These are phyloP conservation scores for Knoxia roxburghii DNA, from an alignment of 257 asterid genomes.

Conservation along the genomic window DNA sequence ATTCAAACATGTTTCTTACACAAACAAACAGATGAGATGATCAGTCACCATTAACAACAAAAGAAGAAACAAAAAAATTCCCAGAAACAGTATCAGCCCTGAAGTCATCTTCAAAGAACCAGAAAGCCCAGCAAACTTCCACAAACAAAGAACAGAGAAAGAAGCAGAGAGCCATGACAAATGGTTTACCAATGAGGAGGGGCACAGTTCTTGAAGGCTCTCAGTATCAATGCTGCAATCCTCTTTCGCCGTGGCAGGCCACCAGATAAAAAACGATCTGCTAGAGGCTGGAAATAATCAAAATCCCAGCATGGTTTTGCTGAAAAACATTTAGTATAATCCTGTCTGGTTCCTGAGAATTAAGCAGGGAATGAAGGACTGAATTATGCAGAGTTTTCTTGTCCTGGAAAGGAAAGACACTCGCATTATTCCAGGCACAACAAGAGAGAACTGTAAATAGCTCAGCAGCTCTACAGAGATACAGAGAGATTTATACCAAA, in stretches of 20 bases:
- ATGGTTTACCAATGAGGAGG: too few relatives aligned
- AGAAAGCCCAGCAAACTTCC: too few relatives aligned
- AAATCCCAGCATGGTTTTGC: not conserved
- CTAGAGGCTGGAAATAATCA: not conserved
- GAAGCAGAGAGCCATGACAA: too few relatives aligned
- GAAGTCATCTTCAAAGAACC: not conserved
- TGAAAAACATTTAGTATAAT: not conserved
- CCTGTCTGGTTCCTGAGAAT: slow-evolving; percentile 5
- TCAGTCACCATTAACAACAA: too few relatives aligned
- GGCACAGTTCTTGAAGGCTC: too few relatives aligned
- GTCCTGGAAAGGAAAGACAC: slow-evolving; percentile 42
- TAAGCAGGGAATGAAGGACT: not conserved
- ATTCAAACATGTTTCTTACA: not conserved
- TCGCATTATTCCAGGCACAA: slow-evolving; percentile 26
- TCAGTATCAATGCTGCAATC: not conserved
- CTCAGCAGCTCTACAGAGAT: slow-evolving; percentile 4
- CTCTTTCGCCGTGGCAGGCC: not conserved
- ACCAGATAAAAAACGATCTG: not conserved
- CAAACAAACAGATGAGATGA: not conserved
- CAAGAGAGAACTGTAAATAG: slow-evolving; percentile 23
- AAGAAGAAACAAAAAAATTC: not conserved
- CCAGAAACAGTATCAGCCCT: not conserved
- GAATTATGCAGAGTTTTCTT: slow-evolving; percentile 5
- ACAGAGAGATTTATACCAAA: slow-evolving; percentile 25
- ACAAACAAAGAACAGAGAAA: too few relatives aligned